phyloP scores from a whole-genome alignment of 129 eudicot genomes.

The Scalesia atractyloides region DNA sequence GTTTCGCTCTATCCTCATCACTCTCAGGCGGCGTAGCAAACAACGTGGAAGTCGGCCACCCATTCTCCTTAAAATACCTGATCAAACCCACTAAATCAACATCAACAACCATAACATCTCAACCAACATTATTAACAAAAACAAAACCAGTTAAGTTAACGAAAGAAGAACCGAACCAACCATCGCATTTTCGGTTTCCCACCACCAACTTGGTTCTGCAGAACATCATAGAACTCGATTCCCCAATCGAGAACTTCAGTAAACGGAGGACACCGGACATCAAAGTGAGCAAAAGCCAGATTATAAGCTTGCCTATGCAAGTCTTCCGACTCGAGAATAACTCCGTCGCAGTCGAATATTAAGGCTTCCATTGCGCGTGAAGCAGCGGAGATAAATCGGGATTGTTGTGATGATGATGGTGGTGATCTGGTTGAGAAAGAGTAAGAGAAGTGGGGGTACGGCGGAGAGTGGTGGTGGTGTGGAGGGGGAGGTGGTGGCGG shows the following conservation, averaged over 20 bases:
- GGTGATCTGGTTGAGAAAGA: conserved; percentile 22
- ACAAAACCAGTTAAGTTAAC: conserved; percentile 1
- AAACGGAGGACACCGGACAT: conserved; percentile 64
- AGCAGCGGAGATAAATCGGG: conserved; percentile 37
- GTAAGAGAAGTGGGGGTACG: conserved; percentile 17
- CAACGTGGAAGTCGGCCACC: conserved; percentile 91
- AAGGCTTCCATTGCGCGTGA: conserved; percentile 75
- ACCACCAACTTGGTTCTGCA: conserved; percentile 90
- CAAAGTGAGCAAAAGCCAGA: conserved; percentile 79
- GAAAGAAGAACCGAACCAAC: conserved; percentile 21
- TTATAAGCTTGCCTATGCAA: conserved; percentile 96
- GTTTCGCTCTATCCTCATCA: conserved; percentile 59
- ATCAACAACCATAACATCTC: background rate
- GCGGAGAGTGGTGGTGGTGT: conserved; percentile 18
- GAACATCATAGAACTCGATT: conserved; percentile 71
- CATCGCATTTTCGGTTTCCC: conserved; percentile 99
- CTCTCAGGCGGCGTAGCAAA: conserved; percentile 64
- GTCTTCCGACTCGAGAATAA: conserved; percentile 89
- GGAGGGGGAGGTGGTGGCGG: conserved; percentile 31
- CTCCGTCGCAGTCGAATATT: conserved; percentile 97
- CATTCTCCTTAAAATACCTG: conserved; percentile 97
- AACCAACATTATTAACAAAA: background rate
- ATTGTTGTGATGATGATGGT: background rate
- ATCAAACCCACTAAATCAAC: conserved; percentile 5
- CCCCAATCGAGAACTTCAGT: conserved; percentile 67